A percentile compares a stretch with the other conserved stretches of the same genome.
Evolutionary conservation across 306 rosid genomes (phyloP).

Genomic region (Rosa lucieae): DNA sequence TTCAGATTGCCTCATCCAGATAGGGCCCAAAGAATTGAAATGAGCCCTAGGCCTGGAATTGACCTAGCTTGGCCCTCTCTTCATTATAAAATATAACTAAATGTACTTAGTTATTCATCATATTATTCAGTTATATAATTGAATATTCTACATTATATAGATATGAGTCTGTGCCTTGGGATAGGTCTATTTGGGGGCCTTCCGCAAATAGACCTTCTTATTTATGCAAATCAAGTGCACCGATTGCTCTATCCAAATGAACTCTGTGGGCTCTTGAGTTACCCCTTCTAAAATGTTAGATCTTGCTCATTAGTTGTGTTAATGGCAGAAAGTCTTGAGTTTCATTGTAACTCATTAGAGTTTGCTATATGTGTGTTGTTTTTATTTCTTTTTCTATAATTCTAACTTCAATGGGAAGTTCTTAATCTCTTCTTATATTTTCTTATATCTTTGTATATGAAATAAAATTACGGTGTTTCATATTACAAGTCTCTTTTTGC

Average conservation of each 20-base stretch:
- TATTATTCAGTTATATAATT: neutral
- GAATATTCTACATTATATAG: neutral
- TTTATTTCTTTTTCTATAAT: neutral
- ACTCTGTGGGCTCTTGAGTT: conserved; percentile 25
- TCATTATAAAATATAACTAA: neutral
- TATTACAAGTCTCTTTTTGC: neutral
- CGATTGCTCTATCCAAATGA: neutral
- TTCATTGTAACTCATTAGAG: neutral
- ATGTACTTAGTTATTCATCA: neutral
- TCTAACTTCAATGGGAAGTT: neutral
- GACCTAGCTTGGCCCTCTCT: neutral
- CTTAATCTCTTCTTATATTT: neutral
- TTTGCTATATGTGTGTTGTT: neutral
- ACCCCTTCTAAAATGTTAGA: neutral
- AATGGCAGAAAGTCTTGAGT: neutral
- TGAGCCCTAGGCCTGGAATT: neutral
- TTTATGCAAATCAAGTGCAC: neutral
- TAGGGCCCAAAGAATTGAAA: neutral
- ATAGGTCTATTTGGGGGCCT: neutral
- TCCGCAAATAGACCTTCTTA: neutral
- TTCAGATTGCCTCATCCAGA: neutral
- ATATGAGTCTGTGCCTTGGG: neutral
- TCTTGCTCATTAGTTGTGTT: conserved; percentile 7
- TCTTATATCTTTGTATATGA: neutral
- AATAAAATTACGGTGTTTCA: neutral